Evolutionary conservation across 352 stramenopile genomes (phyloP).

Genomic region (Phytopythium oedochilum): DNA sequence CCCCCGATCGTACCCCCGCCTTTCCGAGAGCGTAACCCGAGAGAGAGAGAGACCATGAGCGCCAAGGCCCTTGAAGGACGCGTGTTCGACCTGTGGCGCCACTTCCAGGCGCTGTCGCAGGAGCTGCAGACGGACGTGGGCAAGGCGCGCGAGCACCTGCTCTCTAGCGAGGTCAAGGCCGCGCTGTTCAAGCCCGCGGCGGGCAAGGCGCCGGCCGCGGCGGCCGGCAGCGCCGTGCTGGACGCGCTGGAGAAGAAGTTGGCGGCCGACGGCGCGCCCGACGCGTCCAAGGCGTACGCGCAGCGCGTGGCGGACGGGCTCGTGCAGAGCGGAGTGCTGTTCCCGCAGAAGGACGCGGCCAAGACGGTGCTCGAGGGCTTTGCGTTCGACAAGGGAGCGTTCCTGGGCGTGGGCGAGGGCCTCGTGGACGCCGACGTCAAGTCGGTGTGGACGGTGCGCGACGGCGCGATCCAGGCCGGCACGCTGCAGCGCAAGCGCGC

Average conservation of each 20-base stretch:
- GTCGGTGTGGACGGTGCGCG: conserved; percentile 25
- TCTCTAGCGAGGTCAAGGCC: conserved; percentile 12
- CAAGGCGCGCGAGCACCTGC: conserved; percentile 9
- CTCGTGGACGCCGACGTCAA: conserved; percentile 8
- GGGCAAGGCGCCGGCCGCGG: conserved; percentile 12
- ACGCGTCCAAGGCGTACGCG: conserved; percentile 7
- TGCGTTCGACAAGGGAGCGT: conserved; percentile 14
- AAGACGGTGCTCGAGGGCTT: conserved; percentile 15
- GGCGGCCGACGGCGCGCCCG: conserved; percentile 5
- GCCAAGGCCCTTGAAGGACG: conserved; percentile 24
- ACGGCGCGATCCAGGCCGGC: conserved; percentile 27
- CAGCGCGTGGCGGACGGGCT: conserved; percentile 22
- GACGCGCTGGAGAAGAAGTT: conserved; percentile 17
- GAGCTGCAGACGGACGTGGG: conserved; percentile 13
- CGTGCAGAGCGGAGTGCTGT: conserved; percentile 27
- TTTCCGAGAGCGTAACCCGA: no score
- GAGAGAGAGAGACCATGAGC: not conserved
- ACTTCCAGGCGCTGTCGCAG: conserved; percentile 23
- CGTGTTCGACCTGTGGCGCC: conserved; percentile 31
- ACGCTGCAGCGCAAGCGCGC: conserved; percentile 19
- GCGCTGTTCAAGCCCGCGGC: conserved; percentile 11
- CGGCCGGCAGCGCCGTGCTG: conserved; percentile 15
- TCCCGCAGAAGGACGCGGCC: conserved; percentile 11
- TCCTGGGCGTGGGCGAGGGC: conserved; percentile 15
- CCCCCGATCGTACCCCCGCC: no score